Conservation (phyloP, 116 monocot species). For the Cymodocea nodosa region DNA sequence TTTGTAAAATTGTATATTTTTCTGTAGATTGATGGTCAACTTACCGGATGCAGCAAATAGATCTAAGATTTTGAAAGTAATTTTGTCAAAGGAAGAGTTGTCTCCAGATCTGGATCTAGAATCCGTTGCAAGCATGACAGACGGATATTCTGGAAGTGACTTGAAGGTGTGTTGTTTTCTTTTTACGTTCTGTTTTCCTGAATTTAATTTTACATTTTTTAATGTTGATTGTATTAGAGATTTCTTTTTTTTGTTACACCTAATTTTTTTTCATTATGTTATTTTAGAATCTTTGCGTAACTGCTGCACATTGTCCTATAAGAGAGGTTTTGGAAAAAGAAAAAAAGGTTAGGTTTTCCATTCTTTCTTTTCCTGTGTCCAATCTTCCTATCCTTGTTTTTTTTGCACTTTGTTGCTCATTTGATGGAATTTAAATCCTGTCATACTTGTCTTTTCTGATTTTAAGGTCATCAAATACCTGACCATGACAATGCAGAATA, state of each 20-base stretch:
- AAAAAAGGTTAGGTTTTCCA: conserved; percentile 47
- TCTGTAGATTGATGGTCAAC: conserved; percentile 84
- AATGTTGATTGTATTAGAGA: background rate
- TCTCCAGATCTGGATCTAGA: conserved; percentile 54
- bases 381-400: too few species aligned
- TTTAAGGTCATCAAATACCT: too few species aligned
- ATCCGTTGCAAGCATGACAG: conserved; percentile 82
- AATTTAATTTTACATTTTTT: background rate
- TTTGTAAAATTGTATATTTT: background rate
- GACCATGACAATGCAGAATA: too few species aligned
- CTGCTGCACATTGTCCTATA: conserved; percentile 90
- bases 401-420: too few species aligned
- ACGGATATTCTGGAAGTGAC: conserved; percentile 99
- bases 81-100: conserved; percentile 86
- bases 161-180: conserved; percentile 49
- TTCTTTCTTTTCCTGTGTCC: background rate
- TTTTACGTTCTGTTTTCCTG: background rate
- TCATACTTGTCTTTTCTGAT: too few species aligned
- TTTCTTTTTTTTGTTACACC: background rate
- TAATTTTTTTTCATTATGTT: background rate
- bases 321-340: conserved; percentile 91
- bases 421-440: too few species aligned
- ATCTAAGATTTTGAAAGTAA: conserved; percentile 86
- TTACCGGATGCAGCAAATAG: conserved; percentile 85
- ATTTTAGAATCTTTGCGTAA: conserved; percentile 85